Evolutionary conservation across 2,329 filamentous ascomycete species (phyloP).

Genomic region (Diatrype stigma): DNA sequence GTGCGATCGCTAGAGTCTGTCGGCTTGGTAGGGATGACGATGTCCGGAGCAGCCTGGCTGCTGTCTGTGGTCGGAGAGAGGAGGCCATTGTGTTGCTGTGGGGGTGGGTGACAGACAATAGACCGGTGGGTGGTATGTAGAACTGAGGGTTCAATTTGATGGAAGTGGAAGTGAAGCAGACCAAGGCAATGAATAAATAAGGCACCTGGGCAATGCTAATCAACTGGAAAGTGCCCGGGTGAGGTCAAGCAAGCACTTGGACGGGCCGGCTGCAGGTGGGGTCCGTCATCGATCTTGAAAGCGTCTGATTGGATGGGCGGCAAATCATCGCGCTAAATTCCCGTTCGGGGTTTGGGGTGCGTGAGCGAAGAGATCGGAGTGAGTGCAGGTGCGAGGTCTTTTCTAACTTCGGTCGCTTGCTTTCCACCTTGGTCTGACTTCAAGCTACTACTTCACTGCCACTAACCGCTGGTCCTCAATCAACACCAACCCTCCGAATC

Average conservation of each 20-base stretch:
- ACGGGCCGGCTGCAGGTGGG: background rate
- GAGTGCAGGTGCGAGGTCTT: constrained; percentile 44
- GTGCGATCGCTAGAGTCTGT: constrained; percentile 35
- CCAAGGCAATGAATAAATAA: background rate
- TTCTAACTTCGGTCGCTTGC: constrained; percentile 39
- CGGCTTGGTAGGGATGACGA: constrained; percentile 30
- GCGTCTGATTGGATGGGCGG: constrained; percentile 38
- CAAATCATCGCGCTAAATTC: constrained; percentile 40
- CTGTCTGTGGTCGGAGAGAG: constrained; percentile 50
- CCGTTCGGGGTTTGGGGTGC: constrained; percentile 15
- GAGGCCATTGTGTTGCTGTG: constrained; percentile 55
- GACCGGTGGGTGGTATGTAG: background rate
- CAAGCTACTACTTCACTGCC: constrained; percentile 2
- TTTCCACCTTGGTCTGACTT: constrained; percentile 9
- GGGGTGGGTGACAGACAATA: constrained; percentile 1
- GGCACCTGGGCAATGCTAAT: background rate
- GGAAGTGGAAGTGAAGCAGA: background rate
- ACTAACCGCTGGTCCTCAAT: constrained; percentile 14
- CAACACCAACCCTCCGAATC: constrained; percentile 14
- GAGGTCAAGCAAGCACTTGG: background rate
- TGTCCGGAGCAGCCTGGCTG: constrained; percentile 48
- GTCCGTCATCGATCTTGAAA: constrained; percentile 2
- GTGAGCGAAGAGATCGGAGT: too few species aligned
- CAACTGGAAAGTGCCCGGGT: too few species aligned
- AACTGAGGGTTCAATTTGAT: background rate